Conservation (phyloP, 2,329 filamentous ascomycete species). For the Cryphonectria carpinicola region DNA sequence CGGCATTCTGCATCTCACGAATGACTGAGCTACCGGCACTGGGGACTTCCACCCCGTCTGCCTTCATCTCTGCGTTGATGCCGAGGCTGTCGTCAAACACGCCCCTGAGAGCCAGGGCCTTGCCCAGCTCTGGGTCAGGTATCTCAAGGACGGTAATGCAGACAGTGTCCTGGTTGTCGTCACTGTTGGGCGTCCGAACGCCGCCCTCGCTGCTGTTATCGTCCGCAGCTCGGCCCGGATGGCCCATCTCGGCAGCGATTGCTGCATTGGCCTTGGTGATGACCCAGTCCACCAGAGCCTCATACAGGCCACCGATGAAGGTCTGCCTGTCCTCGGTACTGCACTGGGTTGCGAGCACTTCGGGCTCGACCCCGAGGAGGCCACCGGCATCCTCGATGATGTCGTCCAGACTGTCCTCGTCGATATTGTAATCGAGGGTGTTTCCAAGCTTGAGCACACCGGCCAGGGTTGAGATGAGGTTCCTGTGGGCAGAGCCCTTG, state of each 20-base stretch:
- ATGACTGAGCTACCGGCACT: slow-evolving; percentile 79
- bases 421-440: slow-evolving; percentile 80
- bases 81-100: slow-evolving; percentile 92
- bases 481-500: slow-evolving; percentile 80
- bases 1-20: slow-evolving; percentile 83
- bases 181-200: slow-evolving; percentile 67
- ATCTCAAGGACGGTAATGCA: slow-evolving; percentile 88
- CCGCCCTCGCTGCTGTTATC: slow-evolving; percentile 68
- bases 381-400: slow-evolving; percentile 89
- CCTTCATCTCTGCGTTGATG: slow-evolving; percentile 97
- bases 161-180: slow-evolving; percentile 81
- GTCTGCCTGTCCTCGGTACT: slow-evolving; percentile 83
- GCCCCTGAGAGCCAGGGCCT: slow-evolving; percentile 84
- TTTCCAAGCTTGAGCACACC: slow-evolving; percentile 91
- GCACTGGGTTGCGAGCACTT: slow-evolving; percentile 77
- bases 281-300: slow-evolving; percentile 94
- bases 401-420: slow-evolving; percentile 82
- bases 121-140: slow-evolving; percentile 77
- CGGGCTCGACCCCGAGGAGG: slow-evolving; percentile 83
- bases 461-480: slow-evolving; percentile 83
- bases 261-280: slow-evolving; percentile 85
- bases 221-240: slow-evolving; percentile 49
- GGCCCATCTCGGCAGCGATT: slow-evolving; percentile 75
- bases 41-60: slow-evolving; percentile 82
- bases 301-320: slow-evolving; percentile 85